Conservation (phyloP, 2,329 filamentous ascomycete species). For the Botrytis byssoidea region DNA sequence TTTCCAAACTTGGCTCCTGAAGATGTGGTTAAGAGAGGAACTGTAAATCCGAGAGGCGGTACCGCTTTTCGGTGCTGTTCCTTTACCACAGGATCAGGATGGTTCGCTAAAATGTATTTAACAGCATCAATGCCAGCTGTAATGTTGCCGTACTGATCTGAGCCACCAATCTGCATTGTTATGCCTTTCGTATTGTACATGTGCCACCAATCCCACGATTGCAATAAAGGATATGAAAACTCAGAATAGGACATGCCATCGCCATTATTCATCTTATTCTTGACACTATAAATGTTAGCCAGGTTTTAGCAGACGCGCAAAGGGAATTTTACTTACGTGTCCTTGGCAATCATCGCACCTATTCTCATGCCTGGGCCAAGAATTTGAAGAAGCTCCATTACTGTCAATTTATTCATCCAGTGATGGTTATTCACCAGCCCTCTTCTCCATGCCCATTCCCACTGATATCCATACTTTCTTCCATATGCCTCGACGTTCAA, state of each 20-base stretch:
- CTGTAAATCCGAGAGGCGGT: conserved; percentile 78
- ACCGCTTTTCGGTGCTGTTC: conserved; percentile 42
- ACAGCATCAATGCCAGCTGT: conserved; percentile 83
- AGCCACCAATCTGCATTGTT: conserved; percentile 88
- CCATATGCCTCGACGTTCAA: conserved; percentile 67
- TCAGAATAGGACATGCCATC: conserved; percentile 94
- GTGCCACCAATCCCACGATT: conserved; percentile 96
- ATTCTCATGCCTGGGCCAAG: conserved; percentile 74
- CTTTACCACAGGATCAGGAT: conserved; percentile 49
- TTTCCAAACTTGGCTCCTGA: conserved; percentile 92
- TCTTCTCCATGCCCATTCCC: conserved; percentile 65
- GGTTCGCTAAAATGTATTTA: conserved; percentile 65
- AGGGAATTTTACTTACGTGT: conserved; percentile 62
- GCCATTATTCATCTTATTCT: conserved; percentile 76
- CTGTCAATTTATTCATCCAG: conserved; percentile 73
- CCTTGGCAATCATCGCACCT: conserved; percentile 82
- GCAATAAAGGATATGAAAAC: conserved; percentile 88
- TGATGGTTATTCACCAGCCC: conserved; percentile 75
- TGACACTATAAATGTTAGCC: conserved; percentile 52
- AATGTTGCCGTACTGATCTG: conserved; percentile 96
- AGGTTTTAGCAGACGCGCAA: not conserved
- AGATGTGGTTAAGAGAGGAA: conserved; percentile 82
- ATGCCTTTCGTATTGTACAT: conserved; percentile 68
- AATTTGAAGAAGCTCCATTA: conserved; percentile 72
- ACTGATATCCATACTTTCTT: conserved; percentile 61